Evolutionary conservation across 2,329 filamentous ascomycete species (phyloP), one percentile per base, ranked within the genome.

Genomic region (Ustulina deusta): DNA sequence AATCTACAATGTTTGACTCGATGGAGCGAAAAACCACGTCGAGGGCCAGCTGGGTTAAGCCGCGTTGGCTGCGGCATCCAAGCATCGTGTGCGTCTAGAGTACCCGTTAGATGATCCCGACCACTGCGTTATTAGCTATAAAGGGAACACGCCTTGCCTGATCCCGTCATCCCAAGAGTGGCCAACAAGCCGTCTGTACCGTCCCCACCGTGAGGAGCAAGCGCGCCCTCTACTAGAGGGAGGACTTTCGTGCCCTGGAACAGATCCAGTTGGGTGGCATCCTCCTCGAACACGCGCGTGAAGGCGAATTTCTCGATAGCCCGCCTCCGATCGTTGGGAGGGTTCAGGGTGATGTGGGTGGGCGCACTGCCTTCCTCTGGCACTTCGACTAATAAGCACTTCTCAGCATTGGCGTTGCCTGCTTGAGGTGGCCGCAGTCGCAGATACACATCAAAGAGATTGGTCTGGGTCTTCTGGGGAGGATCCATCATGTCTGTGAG

Each of bases 271-370:
- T 99, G 96, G 6, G 87, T 88, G 1, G 93, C 90, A 74, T 91
- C 86, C 77, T 98, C 94, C 74, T 97, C 92, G 74, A 98, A 97
- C 0, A 99, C 94, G 69, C 89, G 89, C 0, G 96, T 99, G 77
- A 99, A 99, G 1, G 91, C 93, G 78, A 98, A 99, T 77, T 92
- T 93, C 79, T 99, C 96, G 40, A 97, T 89, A 0, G 94, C 94
- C 52, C 94, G 89, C 73, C 95, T 93, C 64, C 95, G 88, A 69
- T 97, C 95, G 70, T 90, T 92, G 1, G 93, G 92, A 0, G 94
- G 94, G 73, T 93, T 92, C 17, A 94, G 80, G 0, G 90, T 93
- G 71, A 94, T 91, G 76, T 93, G 90, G 0, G 89, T 92, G 0
- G 91, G 85, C 27, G 80, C 77, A n/a, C 76, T 80, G 69, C 76